Percentiles rank a stretch among this genome's conserved stretches.
Evolutionary conservation across 2,329 filamentous ascomycete species (phyloP).

Genomic region (Neonectria punicea): DNA sequence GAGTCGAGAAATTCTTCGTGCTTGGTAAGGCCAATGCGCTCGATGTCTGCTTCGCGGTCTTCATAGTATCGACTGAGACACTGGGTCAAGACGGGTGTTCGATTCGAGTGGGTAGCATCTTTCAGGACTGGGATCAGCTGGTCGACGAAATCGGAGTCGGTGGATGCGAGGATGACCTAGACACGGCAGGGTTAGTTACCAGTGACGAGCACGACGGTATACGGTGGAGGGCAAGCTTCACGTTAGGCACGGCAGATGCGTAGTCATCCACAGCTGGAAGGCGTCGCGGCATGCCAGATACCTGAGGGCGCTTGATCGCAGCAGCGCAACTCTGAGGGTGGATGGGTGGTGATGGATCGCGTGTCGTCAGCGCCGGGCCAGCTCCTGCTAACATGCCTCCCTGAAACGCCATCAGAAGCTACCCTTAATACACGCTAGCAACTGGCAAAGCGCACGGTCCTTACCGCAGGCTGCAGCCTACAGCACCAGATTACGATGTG

Average conservation of each 20-base stretch:
- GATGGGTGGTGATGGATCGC: constrained; percentile 27
- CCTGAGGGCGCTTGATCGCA: constrained; percentile 16
- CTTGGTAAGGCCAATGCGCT: constrained; percentile 92
- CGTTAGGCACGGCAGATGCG: constrained; percentile 58
- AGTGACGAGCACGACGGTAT: neutral
- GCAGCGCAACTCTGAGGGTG: constrained; percentile 22
- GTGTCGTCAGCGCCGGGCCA: constrained; percentile 28
- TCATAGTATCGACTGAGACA: constrained; percentile 78
- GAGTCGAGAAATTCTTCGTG: constrained; percentile 97
- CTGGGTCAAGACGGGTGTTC: constrained; percentile 78
- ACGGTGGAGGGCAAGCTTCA: constrained; percentile 39
- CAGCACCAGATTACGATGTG: too few species aligned
- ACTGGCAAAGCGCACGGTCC: neutral
- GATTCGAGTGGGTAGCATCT: constrained; percentile 82
- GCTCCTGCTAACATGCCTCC: constrained; percentile 11
- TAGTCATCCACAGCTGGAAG: constrained; percentile 60
- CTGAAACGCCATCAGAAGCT: neutral
- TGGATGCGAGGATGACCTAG: constrained; percentile 91
- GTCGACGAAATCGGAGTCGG: constrained; percentile 93
- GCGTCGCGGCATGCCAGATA: constrained; percentile 56
- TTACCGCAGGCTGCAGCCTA: too few species aligned
- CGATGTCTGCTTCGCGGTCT: constrained; percentile 90
- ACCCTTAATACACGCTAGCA: neutral
- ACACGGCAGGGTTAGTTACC: constrained; percentile 22
- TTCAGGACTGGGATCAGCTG: constrained; percentile 94